phyloP scores from a whole-genome alignment of 75 land plant genomes.

The Sequoia sempervirens region DNA sequence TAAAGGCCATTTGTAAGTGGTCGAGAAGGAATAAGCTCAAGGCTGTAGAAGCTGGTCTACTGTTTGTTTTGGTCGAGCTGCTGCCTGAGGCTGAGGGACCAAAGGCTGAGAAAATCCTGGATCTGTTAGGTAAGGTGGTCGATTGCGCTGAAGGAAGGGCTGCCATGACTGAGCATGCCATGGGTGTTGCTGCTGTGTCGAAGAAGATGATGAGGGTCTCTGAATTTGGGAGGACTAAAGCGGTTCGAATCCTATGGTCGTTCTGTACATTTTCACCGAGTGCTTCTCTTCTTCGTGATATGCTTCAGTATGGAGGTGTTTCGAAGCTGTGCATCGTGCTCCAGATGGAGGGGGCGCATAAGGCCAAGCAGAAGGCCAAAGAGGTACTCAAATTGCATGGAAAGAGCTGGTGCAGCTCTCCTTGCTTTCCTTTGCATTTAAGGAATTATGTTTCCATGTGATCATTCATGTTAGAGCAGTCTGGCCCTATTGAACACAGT shows the following conservation, averaged over 20 bases:
- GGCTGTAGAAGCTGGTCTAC: conserved; percentile 61
- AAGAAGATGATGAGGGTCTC: conserved; percentile 39
- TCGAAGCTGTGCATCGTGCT: conserved; percentile 38
- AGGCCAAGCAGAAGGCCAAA: conserved; percentile 38
- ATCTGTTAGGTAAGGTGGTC: conserved; percentile 27
- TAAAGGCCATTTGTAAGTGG: conserved; percentile 17
- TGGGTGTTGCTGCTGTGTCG: conserved; percentile 25
- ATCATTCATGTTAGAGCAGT: not conserved
- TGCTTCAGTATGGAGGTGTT: conserved; percentile 45
- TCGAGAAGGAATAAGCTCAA: conserved; percentile 26
- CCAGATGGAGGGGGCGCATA: conserved; percentile 21
- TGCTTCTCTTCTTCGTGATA: conserved; percentile 37
- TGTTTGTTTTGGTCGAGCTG: conserved; percentile 41
- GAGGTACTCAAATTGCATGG: conserved; percentile 44
- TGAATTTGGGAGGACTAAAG: conserved; percentile 24
- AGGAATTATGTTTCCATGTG: conserved; percentile 13
- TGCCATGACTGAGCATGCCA: conserved; percentile 31
- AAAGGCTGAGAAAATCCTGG: conserved; percentile 28
- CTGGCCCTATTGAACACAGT: not conserved
- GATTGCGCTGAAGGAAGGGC: conserved; percentile 41
- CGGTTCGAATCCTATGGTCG: conserved; percentile 34
- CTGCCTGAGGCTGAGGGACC: conserved; percentile 37
- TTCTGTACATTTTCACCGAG: conserved; percentile 22
- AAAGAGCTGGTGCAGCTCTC: conserved; percentile 18
- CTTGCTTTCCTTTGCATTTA: conserved; percentile 30